Conservation (phyloP, 345 rosid genomes). For the Euclidium syriacum region DNA sequence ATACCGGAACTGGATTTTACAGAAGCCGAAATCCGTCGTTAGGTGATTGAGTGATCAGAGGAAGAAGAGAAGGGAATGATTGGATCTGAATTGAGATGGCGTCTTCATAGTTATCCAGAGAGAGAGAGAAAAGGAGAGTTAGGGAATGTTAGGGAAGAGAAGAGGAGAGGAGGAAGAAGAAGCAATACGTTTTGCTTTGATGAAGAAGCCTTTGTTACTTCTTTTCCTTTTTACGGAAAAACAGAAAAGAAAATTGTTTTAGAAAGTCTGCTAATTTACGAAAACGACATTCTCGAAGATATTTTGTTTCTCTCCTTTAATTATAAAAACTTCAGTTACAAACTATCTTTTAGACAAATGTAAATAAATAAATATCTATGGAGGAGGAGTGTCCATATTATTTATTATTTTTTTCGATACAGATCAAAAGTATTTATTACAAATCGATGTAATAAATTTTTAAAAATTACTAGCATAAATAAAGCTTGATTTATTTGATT, state of each 20-base stretch:
- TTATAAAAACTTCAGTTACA: constrained; percentile 16
- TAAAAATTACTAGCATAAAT: background rate
- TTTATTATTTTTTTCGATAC: background rate
- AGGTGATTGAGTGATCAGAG: constrained; percentile 9
- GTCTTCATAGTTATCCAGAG: constrained; percentile 20
- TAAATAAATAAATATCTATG: background rate
- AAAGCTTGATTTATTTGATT: too few species aligned
- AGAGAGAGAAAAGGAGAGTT: constrained; percentile 15
- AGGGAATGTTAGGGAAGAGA: constrained; percentile 15
- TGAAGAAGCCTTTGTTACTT: constrained; percentile 16
- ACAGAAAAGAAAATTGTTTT: background rate
- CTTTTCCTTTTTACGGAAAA: constrained; percentile 7
- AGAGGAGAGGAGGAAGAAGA: constrained; percentile 15
- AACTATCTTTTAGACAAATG: too few species aligned
- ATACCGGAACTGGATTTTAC: constrained; percentile 6
- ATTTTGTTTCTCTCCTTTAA: constrained; percentile 11
- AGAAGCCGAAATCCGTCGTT: constrained; percentile 13
- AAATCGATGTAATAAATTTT: background rate
- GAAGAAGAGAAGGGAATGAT: constrained; percentile 25
- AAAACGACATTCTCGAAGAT: constrained; percentile 30
- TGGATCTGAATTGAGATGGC: constrained; percentile 28
- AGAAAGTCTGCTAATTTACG: constrained; percentile 25
- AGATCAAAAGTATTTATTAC: background rate
- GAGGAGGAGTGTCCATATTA: background rate
- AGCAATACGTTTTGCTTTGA: constrained; percentile 21